Conservation (phyloP, 2,329 filamentous ascomycete genomes). For the Diplodia seriata region DNA sequence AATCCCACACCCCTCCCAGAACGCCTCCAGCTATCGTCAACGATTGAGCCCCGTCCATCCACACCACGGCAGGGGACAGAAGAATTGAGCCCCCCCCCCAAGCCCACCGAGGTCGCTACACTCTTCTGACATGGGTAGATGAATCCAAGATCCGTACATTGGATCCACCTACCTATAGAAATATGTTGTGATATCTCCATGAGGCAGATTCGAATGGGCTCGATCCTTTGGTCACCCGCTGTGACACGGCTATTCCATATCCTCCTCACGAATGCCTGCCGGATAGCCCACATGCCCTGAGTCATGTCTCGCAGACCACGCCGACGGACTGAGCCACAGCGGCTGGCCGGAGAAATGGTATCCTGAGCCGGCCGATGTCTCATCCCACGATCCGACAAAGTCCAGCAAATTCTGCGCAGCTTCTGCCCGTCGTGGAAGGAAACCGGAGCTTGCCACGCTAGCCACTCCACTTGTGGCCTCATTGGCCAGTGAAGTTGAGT, state of each 20-base stretch:
- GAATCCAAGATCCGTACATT: too few relatives aligned
- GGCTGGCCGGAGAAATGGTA: constrained; percentile 20
- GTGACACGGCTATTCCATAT: constrained; percentile 4
- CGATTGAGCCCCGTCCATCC: not conserved
- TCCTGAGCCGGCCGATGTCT: constrained; percentile 3
- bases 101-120: too few relatives aligned
- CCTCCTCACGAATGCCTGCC: constrained; percentile 19
- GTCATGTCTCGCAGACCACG: constrained; percentile 15
- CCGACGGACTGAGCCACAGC: constrained; percentile 17
- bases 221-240: too few relatives aligned
- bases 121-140: too few relatives aligned
- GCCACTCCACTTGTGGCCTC: constrained; percentile 26
- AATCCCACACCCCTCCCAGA: not conserved
- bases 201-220: too few relatives aligned
- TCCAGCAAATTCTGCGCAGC: constrained; percentile 8
- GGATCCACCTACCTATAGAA: too few relatives aligned
- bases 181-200: too few relatives aligned
- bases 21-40: not conserved
- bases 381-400: constrained; percentile 25
- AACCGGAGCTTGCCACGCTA: constrained; percentile 22
- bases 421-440: constrained; percentile 11
- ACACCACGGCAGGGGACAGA: too few relatives aligned
- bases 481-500: constrained; percentile 16
- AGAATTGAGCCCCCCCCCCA: too few relatives aligned
- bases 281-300: constrained; percentile 8